Percentiles rank a stretch among this genome's conserved stretches.
phyloP scores from a whole-genome alignment of 805 yeast genomes.

The Jamesozyma piceae region DNA sequence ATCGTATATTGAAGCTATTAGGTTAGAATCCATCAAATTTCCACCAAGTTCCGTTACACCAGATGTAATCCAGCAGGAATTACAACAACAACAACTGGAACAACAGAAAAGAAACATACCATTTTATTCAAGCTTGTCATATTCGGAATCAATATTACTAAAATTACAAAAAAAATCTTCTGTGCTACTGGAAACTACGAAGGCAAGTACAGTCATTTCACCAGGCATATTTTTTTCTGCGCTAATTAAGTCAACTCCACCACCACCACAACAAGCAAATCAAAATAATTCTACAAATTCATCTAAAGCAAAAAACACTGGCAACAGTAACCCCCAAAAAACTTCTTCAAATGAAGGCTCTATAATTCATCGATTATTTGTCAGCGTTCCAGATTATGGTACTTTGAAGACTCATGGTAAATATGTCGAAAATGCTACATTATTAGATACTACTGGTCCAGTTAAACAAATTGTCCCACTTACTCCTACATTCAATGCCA shows the following conservation, averaged over 20 bases:
- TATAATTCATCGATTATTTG: slow-evolving; percentile 42
- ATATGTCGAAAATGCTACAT: slow-evolving; percentile 74
- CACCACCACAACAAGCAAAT: slow-evolving; percentile 6
- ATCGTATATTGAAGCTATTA: slow-evolving; percentile 32
- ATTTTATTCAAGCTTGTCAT: slow-evolving; percentile 21
- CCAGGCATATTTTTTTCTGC: slow-evolving; percentile 84
- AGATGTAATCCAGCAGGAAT: slow-evolving; percentile 26
- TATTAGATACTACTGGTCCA: slow-evolving; percentile 48
- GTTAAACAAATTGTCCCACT: slow-evolving; percentile 68
- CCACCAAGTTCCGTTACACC: slow-evolving; percentile 43
- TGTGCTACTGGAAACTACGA: slow-evolving; percentile 46
- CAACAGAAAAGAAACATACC: slow-evolving; percentile 31
- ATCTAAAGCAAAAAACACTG: neutral
- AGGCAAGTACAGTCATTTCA: slow-evolving; percentile 53
- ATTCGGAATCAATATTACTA: slow-evolving; percentile 28
- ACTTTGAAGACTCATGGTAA: slow-evolving; percentile 62
- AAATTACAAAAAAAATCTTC: slow-evolving; percentile 49
- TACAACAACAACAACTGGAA: slow-evolving; percentile 32
- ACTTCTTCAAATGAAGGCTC: neutral
- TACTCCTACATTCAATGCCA: slow-evolving; percentile 61
- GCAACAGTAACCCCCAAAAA: neutral
- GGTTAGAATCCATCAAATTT: slow-evolving; percentile 45
- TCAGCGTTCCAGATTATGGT: slow-evolving; percentile 80
- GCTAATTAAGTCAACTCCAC: slow-evolving; percentile 29
- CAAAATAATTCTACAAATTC: slow-evolving; percentile 14